These are phyloP conservation scores for Globisporangium spinosum DNA, from an alignment of 352 stramenopile species.

Conservation along the genomic window DNA sequence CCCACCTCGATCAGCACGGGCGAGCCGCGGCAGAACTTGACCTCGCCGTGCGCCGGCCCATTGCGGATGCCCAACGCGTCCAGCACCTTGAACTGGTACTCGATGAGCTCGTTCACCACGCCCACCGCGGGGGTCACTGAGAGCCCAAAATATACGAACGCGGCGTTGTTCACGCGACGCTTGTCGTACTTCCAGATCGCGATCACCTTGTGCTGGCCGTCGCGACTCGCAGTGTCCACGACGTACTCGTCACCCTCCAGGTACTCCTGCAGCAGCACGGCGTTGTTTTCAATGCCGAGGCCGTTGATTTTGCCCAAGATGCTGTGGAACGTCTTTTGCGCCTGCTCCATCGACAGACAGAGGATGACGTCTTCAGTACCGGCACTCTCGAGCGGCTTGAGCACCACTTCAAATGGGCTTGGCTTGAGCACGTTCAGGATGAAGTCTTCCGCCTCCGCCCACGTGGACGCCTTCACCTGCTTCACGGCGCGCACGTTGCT, in stretches of 20 bases:
- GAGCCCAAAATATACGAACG: slow-evolving; percentile 94
- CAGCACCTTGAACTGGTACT: slow-evolving; percentile 76
- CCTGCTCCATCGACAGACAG: slow-evolving; percentile 70
- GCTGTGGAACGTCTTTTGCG: slow-evolving; percentile 71
- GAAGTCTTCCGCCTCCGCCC: slow-evolving; percentile 70
- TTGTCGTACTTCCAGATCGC: slow-evolving; percentile 99
- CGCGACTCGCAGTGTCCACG: slow-evolving; percentile 92
- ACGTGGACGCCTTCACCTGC: slow-evolving; percentile 84
- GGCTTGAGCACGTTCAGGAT: slow-evolving; percentile 61
- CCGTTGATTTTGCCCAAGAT: slow-evolving; percentile 88
- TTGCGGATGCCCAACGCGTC: slow-evolving; percentile 73
- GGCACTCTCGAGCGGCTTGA: slow-evolving; percentile 88
- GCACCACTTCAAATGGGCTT: slow-evolving; percentile 77
- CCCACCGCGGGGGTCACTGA: slow-evolving; percentile 66
- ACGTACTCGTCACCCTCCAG: slow-evolving; percentile 95
- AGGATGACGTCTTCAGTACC: slow-evolving; percentile 81
- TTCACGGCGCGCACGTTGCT: slow-evolving; percentile 86
- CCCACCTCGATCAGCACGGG: slow-evolving; percentile 95
- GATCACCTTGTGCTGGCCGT: slow-evolving; percentile 93
- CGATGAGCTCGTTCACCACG: slow-evolving; percentile 76
- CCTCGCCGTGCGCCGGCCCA: slow-evolving; percentile 74
- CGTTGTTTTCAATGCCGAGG: slow-evolving; percentile 82
- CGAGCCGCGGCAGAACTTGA: slow-evolving; percentile 79
- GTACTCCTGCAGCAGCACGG: slow-evolving; percentile 91
- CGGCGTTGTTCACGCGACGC: slow-evolving; percentile 89